These are phyloP conservation scores for Citrullus mucosospermus DNA, from an alignment of 306 rosid species.

Conservation along the genomic window DNA sequence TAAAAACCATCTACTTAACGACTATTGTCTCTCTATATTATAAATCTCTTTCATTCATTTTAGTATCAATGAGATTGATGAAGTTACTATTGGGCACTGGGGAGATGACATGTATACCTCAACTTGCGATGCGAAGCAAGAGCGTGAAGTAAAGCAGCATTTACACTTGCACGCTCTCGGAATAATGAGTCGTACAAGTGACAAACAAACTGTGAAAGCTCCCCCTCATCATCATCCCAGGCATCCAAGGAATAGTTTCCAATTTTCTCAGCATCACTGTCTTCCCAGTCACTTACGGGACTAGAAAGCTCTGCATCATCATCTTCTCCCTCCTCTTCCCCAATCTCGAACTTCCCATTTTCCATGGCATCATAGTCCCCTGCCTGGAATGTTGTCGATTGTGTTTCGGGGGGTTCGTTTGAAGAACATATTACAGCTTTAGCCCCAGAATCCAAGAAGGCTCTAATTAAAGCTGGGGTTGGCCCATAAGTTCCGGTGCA, in stretches of 20 bases:
- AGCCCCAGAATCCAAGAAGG: slow-evolving; percentile 76
- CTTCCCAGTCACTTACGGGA: slow-evolving; percentile 96
- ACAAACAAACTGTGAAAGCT: slow-evolving; percentile 68
- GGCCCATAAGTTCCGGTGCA: slow-evolving; percentile 86
- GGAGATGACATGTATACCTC: slow-evolving; percentile 83
- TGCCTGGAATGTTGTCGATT: slow-evolving; percentile 26
- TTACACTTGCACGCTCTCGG: slow-evolving; percentile 56
- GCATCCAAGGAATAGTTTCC: slow-evolving; percentile 22
- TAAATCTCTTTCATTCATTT: slow-evolving; percentile 5
- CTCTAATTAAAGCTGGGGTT: slow-evolving; percentile 53
- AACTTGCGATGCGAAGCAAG: slow-evolving; percentile 68
- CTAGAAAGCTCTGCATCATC: slow-evolving; percentile 51
- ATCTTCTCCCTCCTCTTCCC: slow-evolving; percentile 81
- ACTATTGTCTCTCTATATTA: slow-evolving; percentile 4
- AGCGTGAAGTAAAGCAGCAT: slow-evolving; percentile 69
- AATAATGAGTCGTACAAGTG: slow-evolving; percentile 67
- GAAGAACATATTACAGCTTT: slow-evolving; percentile 85
- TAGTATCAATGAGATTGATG: slow-evolving; percentile 9
- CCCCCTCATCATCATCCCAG: slow-evolving; percentile 77
- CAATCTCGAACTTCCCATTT: slow-evolving; percentile 82
- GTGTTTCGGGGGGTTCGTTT: slow-evolving; percentile 63
- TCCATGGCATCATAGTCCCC: slow-evolving; percentile 45
- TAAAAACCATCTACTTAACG: neutral
- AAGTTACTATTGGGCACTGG: slow-evolving; percentile 32
- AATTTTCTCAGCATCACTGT: slow-evolving; percentile 58